Conservation (phyloP, 1,284 basidiomycete genomes). For the Megacollybia platyphylla region DNA sequence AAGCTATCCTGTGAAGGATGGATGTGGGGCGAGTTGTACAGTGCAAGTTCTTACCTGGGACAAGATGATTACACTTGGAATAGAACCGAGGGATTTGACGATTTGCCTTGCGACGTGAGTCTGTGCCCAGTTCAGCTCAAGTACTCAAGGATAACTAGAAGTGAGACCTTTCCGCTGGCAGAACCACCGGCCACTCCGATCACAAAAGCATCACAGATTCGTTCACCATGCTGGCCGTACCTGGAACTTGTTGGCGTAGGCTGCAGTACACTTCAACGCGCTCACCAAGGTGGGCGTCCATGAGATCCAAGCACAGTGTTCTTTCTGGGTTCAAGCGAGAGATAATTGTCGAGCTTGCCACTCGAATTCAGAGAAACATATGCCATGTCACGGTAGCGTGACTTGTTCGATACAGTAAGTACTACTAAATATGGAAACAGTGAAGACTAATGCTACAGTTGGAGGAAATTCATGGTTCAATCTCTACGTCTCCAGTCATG, state of each 20-base stretch:
- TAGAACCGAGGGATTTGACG: conserved; percentile 66
- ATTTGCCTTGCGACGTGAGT: conserved; percentile 89
- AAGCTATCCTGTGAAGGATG: conserved; percentile 70
- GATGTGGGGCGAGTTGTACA: not conserved
- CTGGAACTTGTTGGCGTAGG: conserved; percentile 21
- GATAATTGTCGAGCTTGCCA: no score
- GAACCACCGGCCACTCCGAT: conserved; percentile 81
- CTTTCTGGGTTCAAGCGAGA: conserved; percentile 35
- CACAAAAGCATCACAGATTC: conserved; percentile 72
- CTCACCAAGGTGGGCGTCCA: conserved; percentile 70
- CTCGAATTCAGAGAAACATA: no score
- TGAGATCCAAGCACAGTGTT: conserved; percentile 78
- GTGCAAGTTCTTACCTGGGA: conserved; percentile 45
- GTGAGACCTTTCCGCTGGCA: conserved; percentile 82
- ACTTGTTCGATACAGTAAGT: no score
- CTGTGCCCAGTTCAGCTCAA: conserved; percentile 22
- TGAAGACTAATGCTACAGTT: no score
- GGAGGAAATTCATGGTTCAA: no score
- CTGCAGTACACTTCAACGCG: conserved; percentile 6
- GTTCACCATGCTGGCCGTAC: conserved; percentile 65
- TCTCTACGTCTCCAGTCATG: no score
- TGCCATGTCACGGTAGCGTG: no score
- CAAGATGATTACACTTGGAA: conserved; percentile 82
- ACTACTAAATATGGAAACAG: no score
- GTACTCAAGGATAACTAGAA: not conserved